Evolutionary conservation across 2,329 filamentous ascomycete genomes (phyloP), one percentile per base, ranked within the genome.

Genomic region (Myriosclerotinia duriaeana): DNA sequence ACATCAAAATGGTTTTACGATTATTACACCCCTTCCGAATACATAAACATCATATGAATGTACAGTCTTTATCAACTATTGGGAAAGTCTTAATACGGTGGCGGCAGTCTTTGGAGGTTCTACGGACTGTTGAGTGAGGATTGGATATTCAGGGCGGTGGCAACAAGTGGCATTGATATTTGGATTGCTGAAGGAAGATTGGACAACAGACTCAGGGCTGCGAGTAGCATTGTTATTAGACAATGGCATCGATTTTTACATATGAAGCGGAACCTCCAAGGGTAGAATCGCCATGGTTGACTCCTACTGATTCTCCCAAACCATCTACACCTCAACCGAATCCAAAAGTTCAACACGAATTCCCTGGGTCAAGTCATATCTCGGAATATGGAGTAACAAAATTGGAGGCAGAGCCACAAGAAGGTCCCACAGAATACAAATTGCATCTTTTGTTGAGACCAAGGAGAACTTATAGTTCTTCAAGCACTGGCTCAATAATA

Each of bases 381-480:
- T 83, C 83, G 5, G 85, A 89, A 65, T 88, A 87, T 76, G 85
- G 84, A 1, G 85, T 95, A 55, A 89, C 88, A 54, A 92, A 89
- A 74, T 80, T 99, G 20, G 89, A 93, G 70, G 89, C 94, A 15
- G 95, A 99, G 77, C 94, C 94, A 7, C 93, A 98, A 76, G 89
- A 96, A 70, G 95, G 95, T 0, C 93, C 95, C 22, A 96, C 92
- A 0, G 95, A 99, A 79, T 99, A 99, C 80, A 99, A 99, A 78
- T 80, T 99, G 53, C 95, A 98, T 78, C 82, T 99, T 7, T 83
- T 98, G 8, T 80, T 97, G 62, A 87, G 93, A 46, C 88, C 90
- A 20, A 85, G 94, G 67, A 85, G 92, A 69, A 86, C 85, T 8
- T 96, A 93, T 77, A 84, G 83, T 46, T 85, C 83, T 42, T 89